Evolutionary conservation across 2,329 filamentous ascomycete species (phyloP), one percentile per base, ranked within the genome.

Genomic region (Pyrenochaeta sp.): DNA sequence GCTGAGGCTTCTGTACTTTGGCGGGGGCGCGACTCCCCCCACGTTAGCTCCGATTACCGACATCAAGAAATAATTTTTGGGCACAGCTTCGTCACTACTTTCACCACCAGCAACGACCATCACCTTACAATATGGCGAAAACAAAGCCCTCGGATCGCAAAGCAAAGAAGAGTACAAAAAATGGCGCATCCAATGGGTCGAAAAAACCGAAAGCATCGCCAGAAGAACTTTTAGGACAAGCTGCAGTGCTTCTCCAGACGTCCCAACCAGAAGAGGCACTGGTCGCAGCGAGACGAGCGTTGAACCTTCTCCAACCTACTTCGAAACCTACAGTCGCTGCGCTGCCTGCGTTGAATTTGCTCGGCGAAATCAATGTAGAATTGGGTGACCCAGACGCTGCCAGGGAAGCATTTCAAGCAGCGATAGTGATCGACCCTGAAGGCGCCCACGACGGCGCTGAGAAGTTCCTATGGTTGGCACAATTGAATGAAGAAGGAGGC

Each of bases 381-480:
- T 78, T 91, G 2, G 93, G 95, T 58, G 91, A 97, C 39, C 82
- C 90, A 48, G 89, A 94, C 47, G 79, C 85, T 14, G 94, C 94
- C 36, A 83, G 89, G 54, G 77, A 81, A 41, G 88, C 86, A 68
- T 96, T 97, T 68, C 75, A 87, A 55, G 82, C 85, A 40, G 92
- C 95, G 0, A 89, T 90, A 32, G 80, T 83, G 48, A 83, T 95
- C 31, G 95, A 99, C 72, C 83, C 87, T 20, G 86, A 93, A 51
- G 95, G 94, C 15, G 89, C 92, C 67, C 84, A 86, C 33, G 93
- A 92, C 43, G 93, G 93, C 0, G 87, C 92, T 0, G 94, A 98
- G 72, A 98, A 97, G 78, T 98, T 97, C 71, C 79, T 98, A 43
- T 96, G 93, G 86, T 82, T 99, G 53, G 95, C 95, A 59, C 95